A percentile compares a stretch with the other conserved stretches of the same genome.
phyloP scores from a whole-genome alignment of 2,329 filamentous ascomycete species.

The Lojkania enalia region DNA sequence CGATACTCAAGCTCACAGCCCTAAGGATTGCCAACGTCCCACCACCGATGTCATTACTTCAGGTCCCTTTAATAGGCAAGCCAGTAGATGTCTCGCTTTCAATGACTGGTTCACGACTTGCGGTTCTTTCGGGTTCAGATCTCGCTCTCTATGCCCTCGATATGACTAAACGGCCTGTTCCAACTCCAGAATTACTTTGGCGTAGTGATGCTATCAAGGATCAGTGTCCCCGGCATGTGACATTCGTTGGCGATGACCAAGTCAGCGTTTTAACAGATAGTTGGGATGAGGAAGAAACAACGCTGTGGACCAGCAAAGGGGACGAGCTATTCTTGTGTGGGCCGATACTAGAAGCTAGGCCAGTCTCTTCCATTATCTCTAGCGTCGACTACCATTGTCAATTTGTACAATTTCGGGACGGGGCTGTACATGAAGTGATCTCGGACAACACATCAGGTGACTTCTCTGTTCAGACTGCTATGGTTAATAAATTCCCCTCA shows the following conservation, averaged over 20 bases:
- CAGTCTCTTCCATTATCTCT: slow-evolving; percentile 26
- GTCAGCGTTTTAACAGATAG: slow-evolving; percentile 41
- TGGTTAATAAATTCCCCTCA: slow-evolving; percentile 29
- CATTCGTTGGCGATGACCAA: slow-evolving; percentile 47
- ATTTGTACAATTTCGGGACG: slow-evolving; percentile 30
- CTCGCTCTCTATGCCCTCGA: slow-evolving; percentile 74
- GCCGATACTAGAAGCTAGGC: slow-evolving; percentile 27
- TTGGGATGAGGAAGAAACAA: slow-evolving; percentile 36
- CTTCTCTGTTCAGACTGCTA: slow-evolving; percentile 19
- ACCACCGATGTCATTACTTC: slow-evolving; percentile 87
- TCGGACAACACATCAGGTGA: slow-evolving; percentile 15
- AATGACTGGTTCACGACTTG: slow-evolving; percentile 54
- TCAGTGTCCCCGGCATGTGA: slow-evolving; percentile 50
- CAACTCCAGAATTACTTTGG: slow-evolving; percentile 51
- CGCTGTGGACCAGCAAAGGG: slow-evolving; percentile 31
- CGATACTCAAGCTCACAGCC: slow-evolving; percentile 78
- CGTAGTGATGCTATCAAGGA: slow-evolving; percentile 20
- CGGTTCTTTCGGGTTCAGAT: slow-evolving; percentile 68
- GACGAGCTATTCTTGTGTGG: slow-evolving; percentile 25
- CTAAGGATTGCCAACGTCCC: slow-evolving; percentile 83
- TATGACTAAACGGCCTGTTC: slow-evolving; percentile 57
- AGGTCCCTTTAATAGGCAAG: slow-evolving; percentile 65
- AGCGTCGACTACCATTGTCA: slow-evolving; percentile 26
- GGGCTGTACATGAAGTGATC: slow-evolving; percentile 23
- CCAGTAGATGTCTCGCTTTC: slow-evolving; percentile 75